A percentile compares a stretch with the other conserved stretches of the same genome.
Evolutionary conservation across 352 stramenopile species (phyloP).

Genomic region (Salisapilia sapeloensis): DNA sequence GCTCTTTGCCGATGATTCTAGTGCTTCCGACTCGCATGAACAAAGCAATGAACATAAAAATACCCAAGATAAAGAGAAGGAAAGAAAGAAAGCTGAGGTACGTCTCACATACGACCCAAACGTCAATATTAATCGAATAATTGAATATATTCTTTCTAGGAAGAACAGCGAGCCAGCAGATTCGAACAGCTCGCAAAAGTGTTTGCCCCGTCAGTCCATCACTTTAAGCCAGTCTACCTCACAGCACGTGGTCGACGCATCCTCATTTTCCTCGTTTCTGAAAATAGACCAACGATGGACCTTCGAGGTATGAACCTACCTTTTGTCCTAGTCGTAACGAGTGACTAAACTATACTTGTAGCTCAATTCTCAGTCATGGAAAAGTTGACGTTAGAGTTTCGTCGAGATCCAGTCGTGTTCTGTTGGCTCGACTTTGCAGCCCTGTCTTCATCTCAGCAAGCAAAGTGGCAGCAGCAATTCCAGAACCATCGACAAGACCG

Average conservation of each 20-base stretch:
- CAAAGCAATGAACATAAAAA: too few species aligned
- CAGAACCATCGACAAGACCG: too few species aligned
- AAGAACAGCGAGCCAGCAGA: constrained; percentile 8
- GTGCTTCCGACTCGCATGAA: too few species aligned
- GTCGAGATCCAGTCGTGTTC: constrained; percentile 56
- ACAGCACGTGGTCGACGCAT: constrained; percentile 31
- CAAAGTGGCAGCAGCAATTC: constrained; percentile 33
- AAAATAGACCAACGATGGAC: constrained; percentile 1
- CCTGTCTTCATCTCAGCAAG: constrained; percentile 8
- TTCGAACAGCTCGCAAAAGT: constrained; percentile 40
- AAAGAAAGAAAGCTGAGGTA: too few species aligned
- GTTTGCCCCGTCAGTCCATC: constrained; percentile 49
- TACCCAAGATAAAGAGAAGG: too few species aligned
- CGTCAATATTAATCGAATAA: too few species aligned
- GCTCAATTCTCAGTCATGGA: constrained; percentile 45
- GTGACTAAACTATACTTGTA: neutral
- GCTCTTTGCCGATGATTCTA: too few species aligned
- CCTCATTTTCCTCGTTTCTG: constrained; percentile 45
- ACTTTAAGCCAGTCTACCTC: constrained; percentile 48
- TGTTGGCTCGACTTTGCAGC: constrained; percentile 48
- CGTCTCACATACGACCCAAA: too few species aligned
- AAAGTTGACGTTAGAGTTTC: constrained; percentile 44
- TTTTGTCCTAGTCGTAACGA: neutral
- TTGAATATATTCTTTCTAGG: too few species aligned
- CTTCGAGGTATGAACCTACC: neutral